These are phyloP conservation scores for Babesia divergens DNA, from an alignment of 169 alveolate genomes.

Conservation along the genomic window DNA sequence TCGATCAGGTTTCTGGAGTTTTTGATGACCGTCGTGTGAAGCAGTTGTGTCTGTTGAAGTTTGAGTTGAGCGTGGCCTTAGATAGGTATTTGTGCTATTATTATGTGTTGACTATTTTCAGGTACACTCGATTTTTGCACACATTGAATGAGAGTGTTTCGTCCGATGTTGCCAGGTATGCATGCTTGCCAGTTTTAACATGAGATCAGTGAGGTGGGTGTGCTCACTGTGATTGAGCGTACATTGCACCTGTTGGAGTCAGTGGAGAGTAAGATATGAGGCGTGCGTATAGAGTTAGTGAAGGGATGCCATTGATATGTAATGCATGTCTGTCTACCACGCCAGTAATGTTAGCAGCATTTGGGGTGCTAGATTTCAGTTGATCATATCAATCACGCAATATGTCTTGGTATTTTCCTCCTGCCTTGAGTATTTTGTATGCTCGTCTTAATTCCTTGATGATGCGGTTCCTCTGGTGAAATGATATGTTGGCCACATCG, in stretches of 20 bases:
- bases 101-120: not conserved
- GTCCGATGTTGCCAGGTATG: not conserved
- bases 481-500: constrained; percentile 74
- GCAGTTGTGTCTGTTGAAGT: constrained; percentile 25
- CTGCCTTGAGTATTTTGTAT: constrained; percentile 30
- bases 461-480: constrained; percentile 43
- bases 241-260: constrained; percentile 12
- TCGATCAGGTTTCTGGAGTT: too few relatives aligned
- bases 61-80: constrained; percentile 15
- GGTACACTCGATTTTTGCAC: constrained; percentile 18
- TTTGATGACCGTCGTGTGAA: constrained; percentile 12
- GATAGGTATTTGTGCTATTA: not conserved
- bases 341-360: too few relatives aligned
- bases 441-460: constrained; percentile 45
- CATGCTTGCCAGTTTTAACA: not conserved
- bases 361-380: too few relatives aligned
- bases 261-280: constrained; percentile 10
- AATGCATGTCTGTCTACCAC: too few relatives aligned
- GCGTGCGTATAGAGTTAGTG: too few relatives aligned
- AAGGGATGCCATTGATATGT: too few relatives aligned
- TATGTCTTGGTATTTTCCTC: constrained; percentile 7
- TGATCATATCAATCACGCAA: constrained; percentile 1
- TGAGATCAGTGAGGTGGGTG: not conserved
- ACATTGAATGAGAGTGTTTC: constrained; percentile 1
- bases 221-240: constrained; percentile 7